Evolutionary conservation across 2,329 filamentous ascomycete species (phyloP).

Genomic region (Ascomycota sp.): DNA sequence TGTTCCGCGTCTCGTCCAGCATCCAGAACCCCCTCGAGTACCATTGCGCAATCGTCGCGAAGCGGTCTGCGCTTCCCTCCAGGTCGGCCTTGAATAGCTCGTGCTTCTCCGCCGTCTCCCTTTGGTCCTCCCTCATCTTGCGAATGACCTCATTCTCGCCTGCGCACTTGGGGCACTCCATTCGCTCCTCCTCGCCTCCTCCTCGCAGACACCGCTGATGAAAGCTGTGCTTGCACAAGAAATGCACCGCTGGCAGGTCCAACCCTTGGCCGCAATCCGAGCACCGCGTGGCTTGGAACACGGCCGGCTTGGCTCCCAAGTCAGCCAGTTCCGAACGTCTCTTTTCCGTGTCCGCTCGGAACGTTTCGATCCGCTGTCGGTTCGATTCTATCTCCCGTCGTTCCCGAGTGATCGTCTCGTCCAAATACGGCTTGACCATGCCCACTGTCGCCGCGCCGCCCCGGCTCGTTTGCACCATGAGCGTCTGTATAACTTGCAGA

Average conservation of each 20-base stretch:
- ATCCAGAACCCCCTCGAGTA: conserved; percentile 79
- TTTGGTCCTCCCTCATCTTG: conserved; percentile 68
- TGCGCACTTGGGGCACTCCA: conserved; percentile 75
- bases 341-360: conserved; percentile 62
- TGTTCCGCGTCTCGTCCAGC: conserved; percentile 18
- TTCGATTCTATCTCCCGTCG: conserved; percentile 68
- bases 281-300: conserved; percentile 82
- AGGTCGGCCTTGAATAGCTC: conserved; percentile 75
- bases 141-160: conserved; percentile 71
- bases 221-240: conserved; percentile 92
- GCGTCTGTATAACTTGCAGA: conserved; percentile 84
- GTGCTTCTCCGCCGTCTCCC: conserved; percentile 70
- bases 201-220: conserved; percentile 65
- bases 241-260: conserved; percentile 82
- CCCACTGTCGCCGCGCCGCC: conserved; percentile 77
- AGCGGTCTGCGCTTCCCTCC: conserved; percentile 57
- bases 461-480: conserved; percentile 37
- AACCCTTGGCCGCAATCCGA: conserved; percentile 58
- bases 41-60: conserved; percentile 84
- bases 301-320: conserved; percentile 57
- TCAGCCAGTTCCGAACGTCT: conserved; percentile 64
- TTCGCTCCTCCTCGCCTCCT: conserved; percentile 33
- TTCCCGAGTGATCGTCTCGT: conserved; percentile 74
- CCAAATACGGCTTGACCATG: conserved; percentile 84
- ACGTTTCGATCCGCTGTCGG: conserved; percentile 60